A percentile compares a stretch with the other conserved stretches of the same genome.
Conservation (phyloP, 371 early-diverging fungal species). For the Amoeboaphelidium protococcarum region DNA sequence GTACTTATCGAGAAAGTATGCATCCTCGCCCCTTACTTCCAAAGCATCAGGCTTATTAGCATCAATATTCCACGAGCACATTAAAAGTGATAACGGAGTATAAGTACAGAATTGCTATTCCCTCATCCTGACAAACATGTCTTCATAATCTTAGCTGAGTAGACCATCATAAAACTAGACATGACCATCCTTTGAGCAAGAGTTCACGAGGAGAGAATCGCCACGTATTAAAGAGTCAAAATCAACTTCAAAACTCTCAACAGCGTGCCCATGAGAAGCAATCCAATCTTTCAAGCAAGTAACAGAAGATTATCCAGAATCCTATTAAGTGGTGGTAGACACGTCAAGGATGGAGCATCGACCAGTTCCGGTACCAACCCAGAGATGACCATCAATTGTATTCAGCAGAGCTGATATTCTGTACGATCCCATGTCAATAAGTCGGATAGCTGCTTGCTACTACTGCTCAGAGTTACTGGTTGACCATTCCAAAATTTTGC, state of each 20-base stretch:
- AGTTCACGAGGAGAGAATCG: conserved; percentile 1
- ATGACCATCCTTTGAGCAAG: not conserved
- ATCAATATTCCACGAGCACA: conserved; percentile 60
- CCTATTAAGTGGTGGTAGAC: conserved; percentile 1
- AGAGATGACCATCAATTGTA: conserved; percentile 31
- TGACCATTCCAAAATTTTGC: conserved; percentile 46
- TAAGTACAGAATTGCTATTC: conserved; percentile 28
- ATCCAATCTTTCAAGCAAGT: not conserved
- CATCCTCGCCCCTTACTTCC: not conserved
- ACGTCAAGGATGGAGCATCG: conserved; percentile 48
- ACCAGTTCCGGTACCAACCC: conserved; percentile 53
- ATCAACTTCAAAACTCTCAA: conserved; percentile 19
- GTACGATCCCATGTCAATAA: conserved; percentile 30
- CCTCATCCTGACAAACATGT: conserved; percentile 16
- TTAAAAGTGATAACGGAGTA: conserved; percentile 24
- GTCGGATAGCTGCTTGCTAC: no score
- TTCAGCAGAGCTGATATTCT: conserved; percentile 30
- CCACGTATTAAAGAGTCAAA: conserved; percentile 15
- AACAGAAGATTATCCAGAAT: not conserved
- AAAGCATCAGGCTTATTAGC: conserved; percentile 28
- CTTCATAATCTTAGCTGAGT: conserved; percentile 8
- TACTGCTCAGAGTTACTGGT: conserved; percentile 14
- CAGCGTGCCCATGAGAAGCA: not conserved
- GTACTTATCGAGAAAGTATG: not conserved
- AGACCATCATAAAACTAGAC: not conserved